Percentiles rank a stretch among this genome's conserved stretches.
Conservation (phyloP, 2,329 filamentous ascomycete species). For the Torrubiella hemipterigena region DNA sequence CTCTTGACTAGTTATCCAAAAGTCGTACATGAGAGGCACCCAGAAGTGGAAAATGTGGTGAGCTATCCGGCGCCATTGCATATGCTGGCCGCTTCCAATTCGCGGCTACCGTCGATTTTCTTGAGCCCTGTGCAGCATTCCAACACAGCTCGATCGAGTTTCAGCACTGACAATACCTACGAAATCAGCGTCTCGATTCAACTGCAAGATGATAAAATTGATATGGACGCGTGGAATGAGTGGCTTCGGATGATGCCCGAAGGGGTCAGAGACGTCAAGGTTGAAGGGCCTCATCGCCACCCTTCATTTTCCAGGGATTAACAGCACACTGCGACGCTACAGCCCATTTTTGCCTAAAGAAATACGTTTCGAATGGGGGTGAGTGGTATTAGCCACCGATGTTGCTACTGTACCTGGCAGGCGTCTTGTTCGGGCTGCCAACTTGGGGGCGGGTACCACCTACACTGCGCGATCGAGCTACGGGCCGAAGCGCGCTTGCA, state of each 20-base stretch:
- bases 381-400: too few relatives aligned
- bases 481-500: too few relatives aligned
- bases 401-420: too few relatives aligned
- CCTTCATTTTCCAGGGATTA: too few relatives aligned
- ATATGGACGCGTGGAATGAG: constrained; percentile 42
- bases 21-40: constrained; percentile 35
- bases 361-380: too few relatives aligned
- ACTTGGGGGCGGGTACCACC: too few relatives aligned
- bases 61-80: constrained; percentile 42
- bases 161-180: constrained; percentile 30
- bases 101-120: constrained; percentile 42
- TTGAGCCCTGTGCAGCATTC: constrained; percentile 36
- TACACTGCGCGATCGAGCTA: too few relatives aligned
- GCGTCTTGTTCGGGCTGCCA: too few relatives aligned
- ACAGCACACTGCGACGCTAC: too few relatives aligned
- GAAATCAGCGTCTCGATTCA: constrained; percentile 38
- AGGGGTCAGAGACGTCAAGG: constrained; percentile 40
- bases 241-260: constrained; percentile 48
- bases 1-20: constrained; percentile 39
- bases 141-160: constrained; percentile 22
- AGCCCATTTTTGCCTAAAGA: too few relatives aligned
- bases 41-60: constrained; percentile 32
- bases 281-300: constrained; percentile 43
- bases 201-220: constrained; percentile 36
- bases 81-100: constrained; percentile 41